Evolutionary conservation across 257 asterid species (phyloP).

Genomic region (Solanum dulcamara): DNA sequence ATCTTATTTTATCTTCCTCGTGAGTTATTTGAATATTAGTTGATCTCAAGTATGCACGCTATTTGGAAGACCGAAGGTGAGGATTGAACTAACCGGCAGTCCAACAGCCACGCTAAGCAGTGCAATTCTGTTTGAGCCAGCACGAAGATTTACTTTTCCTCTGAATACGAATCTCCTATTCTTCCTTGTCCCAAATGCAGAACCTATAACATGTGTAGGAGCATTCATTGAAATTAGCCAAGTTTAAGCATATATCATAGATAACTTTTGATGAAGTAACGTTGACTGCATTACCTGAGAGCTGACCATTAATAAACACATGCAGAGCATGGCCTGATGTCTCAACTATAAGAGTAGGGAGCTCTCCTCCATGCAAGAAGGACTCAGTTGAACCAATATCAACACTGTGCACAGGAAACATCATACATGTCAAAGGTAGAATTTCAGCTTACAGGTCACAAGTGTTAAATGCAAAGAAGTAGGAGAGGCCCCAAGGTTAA

Average conservation of each 20-base stretch:
- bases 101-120: constrained; percentile 95
- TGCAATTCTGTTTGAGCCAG: constrained; percentile 64
- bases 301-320: constrained; percentile 77
- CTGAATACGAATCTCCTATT: constrained; percentile 46
- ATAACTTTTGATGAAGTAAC: background rate
- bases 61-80: background rate
- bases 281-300: constrained; percentile 48
- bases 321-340: constrained; percentile 81
- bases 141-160: constrained; percentile 48
- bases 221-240: background rate
- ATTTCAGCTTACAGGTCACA: background rate
- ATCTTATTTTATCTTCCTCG: background rate
- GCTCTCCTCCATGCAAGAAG: constrained; percentile 62
- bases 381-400: constrained; percentile 73
- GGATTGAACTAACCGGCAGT: constrained; percentile 57
- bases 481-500: background rate
- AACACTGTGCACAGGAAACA: constrained; percentile 32
- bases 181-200: constrained; percentile 76
- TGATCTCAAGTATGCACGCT: background rate
- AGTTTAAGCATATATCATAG: background rate
- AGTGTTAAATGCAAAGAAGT: background rate
- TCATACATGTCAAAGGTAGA: background rate
- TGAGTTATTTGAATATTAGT: background rate
- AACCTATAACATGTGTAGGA: constrained; percentile 30
- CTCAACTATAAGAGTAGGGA: constrained; percentile 63